phyloP scores from a whole-genome alignment of 2,329 filamentous ascomycete genomes.

The Bisporella sp. region DNA sequence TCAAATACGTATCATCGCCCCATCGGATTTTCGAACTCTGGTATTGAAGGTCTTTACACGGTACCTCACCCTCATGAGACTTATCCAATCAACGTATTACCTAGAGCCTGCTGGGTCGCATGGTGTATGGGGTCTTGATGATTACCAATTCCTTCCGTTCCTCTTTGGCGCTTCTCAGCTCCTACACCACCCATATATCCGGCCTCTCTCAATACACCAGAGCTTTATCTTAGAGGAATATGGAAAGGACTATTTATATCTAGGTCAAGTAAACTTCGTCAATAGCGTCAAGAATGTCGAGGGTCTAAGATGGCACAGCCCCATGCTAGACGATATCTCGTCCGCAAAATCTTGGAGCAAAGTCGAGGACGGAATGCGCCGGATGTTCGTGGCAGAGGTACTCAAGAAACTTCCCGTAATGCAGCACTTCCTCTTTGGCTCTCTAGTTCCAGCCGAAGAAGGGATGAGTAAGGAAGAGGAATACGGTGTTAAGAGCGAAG shows the following conservation, averaged over 20 bases:
- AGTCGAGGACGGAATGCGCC: conserved; percentile 89
- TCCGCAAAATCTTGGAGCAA: conserved; percentile 85
- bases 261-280: conserved; percentile 89
- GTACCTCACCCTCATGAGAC: conserved; percentile 82
- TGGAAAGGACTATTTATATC: conserved; percentile 75
- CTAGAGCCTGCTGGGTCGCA: conserved; percentile 95
- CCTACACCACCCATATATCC: conserved; percentile 75
- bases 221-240: conserved; percentile 82
- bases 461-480: conserved; percentile 69
- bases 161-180: conserved; percentile 90
- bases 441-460: conserved; percentile 69
- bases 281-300: conserved; percentile 96
- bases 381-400: conserved; percentile 94
- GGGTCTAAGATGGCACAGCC: conserved; percentile 89
- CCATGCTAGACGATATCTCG: conserved; percentile 97
- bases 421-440: conserved; percentile 96
- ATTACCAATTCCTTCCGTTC: conserved; percentile 96
- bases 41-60: conserved; percentile 72
- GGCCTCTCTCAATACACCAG: conserved; percentile 77
- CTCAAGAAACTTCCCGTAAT: conserved; percentile 91
- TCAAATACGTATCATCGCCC: conserved; percentile 60
- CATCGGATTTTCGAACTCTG: conserved; percentile 63
- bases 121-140: conserved; percentile 95
- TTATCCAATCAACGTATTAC: conserved; percentile 87
- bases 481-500: conserved; percentile 37